These are phyloP conservation scores for Hypoxylon perforatum DNA, from an alignment of 495 filamentous ascomycete species.

Conservation along the genomic window DNA sequence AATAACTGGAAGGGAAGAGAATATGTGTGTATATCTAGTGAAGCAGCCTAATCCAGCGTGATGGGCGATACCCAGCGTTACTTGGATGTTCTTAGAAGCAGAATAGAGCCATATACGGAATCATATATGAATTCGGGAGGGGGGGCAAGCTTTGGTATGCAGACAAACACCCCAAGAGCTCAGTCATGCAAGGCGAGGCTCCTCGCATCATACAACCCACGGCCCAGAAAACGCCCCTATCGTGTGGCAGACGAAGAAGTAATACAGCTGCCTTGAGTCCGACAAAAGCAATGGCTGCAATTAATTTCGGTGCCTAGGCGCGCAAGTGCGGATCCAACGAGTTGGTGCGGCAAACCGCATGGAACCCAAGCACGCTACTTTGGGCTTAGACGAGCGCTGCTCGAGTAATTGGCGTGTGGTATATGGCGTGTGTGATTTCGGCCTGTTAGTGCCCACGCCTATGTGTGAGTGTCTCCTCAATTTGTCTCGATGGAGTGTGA, in stretches of 20 bases:
- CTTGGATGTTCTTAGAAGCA: not conserved
- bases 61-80: not conserved
- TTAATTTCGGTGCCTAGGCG: constrained; percentile 43
- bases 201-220: constrained; percentile 16
- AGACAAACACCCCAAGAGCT: not conserved
- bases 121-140: constrained; percentile 4
- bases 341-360: constrained; percentile 7
- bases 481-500: constrained; percentile 1
- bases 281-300: constrained; percentile 4
- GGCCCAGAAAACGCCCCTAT: not conserved
- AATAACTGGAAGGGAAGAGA: not conserved
- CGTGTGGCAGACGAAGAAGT: constrained; percentile 10
- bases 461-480: not conserved
- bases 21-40: constrained; percentile 7
- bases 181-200: constrained; percentile 20
- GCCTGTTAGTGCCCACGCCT: constrained; percentile 2
- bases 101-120: constrained; percentile 5
- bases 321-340: constrained; percentile 13
- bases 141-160: constrained; percentile 8
- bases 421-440: not conserved
- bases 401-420: not conserved
- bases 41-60: not conserved
- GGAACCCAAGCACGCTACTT: not conserved
- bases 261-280: constrained; percentile 39
- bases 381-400: constrained; percentile 10